A percentile compares a stretch with the other conserved stretches of the same genome.
Evolutionary conservation across 2,329 filamentous ascomycete genomes (phyloP).

Genomic region (Fusarium subtropicale): DNA sequence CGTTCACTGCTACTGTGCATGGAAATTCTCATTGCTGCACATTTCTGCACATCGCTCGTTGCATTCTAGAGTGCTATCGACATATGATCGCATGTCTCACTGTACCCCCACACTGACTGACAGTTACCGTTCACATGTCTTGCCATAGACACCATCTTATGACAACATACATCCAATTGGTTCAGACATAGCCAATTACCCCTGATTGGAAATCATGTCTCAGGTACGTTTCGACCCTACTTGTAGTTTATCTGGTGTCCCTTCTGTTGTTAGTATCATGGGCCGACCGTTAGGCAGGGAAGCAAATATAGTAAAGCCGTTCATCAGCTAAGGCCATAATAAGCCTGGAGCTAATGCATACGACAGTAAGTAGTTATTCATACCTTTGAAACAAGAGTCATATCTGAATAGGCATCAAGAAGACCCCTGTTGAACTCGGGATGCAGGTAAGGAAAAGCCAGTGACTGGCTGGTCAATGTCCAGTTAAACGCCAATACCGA

Average conservation of each 20-base stretch:
- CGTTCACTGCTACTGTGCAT: background rate
- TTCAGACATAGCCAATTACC: conserved; percentile 18
- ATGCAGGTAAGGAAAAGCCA: conserved; percentile 14
- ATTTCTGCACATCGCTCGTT: background rate
- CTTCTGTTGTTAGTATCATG: conserved; percentile 5
- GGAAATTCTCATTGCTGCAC: background rate
- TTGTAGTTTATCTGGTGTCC: conserved; percentile 6
- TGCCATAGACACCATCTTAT: conserved; percentile 28
- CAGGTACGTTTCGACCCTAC: conserved; percentile 29
- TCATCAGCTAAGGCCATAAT: conserved; percentile 12
- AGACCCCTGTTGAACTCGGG: conserved; percentile 12
- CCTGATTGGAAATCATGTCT: conserved; percentile 37
- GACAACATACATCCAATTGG: conserved; percentile 10
- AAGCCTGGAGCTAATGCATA: conserved; percentile 15
- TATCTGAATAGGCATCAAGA: conserved; percentile 32
- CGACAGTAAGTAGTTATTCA: background rate
- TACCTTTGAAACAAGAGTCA: conserved; percentile 28
- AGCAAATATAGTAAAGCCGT: conserved; percentile 21
- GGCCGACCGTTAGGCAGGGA: conserved; percentile 13
- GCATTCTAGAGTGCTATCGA: conserved; percentile 3
- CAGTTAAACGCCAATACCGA: conserved; percentile 8
- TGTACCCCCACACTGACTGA: conserved; percentile 30
- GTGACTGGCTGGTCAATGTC: conserved; percentile 16
- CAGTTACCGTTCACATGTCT: conserved; percentile 41
- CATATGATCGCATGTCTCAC: conserved; percentile 20